phyloP scores from a whole-genome alignment of 345 rosid genomes.

The Moricandia arvensis region DNA sequence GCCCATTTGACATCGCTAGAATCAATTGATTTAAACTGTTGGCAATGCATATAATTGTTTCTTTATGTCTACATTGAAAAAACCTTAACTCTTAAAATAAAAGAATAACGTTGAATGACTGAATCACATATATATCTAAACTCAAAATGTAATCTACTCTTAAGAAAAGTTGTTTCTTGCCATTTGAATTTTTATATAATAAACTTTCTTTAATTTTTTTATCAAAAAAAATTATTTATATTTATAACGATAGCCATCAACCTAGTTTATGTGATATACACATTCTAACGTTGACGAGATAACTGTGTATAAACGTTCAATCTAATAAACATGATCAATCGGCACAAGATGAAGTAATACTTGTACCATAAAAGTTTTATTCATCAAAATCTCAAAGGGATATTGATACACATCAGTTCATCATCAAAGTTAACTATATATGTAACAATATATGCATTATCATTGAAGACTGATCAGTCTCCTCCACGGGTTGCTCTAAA shows the following conservation, averaged over 20 bases:
- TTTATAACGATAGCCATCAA: not conserved
- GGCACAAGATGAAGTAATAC: not conserved
- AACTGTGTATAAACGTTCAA: not conserved
- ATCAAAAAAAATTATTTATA: no score
- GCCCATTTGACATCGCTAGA: no score
- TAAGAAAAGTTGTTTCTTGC: no score
- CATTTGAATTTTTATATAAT: no score
- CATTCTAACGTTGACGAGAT: not conserved
- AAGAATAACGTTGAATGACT: no score
- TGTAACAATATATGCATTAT: not conserved
- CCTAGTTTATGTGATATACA: not conserved
- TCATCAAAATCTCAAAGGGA: not conserved
- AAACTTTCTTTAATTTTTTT: no score
- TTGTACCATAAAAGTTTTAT: not conserved
- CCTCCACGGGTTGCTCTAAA: slow-evolving; percentile 23
- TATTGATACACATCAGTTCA: not conserved
- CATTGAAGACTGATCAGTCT: not conserved
- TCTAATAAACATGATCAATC: not conserved
- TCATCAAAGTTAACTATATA: not conserved
- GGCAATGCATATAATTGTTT: no score
- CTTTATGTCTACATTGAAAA: no score
- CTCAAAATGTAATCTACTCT: no score
- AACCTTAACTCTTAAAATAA: no score
- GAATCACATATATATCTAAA: no score
- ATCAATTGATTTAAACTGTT: no score